Evolutionary conservation across 306 rosid genomes (phyloP).

Genomic region (Calophaca sinica): DNA sequence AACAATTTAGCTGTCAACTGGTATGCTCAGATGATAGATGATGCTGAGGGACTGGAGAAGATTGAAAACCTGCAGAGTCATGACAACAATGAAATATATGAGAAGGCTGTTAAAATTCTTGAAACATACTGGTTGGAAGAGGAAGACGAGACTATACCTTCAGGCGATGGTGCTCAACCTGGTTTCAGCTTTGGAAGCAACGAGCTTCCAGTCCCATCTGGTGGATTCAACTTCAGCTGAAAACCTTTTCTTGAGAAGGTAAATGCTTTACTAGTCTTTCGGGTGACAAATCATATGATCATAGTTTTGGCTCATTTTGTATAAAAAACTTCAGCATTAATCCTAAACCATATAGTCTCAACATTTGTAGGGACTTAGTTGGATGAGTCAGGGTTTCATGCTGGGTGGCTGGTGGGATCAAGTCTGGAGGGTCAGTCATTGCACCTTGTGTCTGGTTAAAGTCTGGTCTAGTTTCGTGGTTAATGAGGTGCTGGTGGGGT

Average conservation of each 20-base stretch:
- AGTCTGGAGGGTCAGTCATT: conserved; percentile 53
- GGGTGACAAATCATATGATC: background rate
- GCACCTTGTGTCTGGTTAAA: conserved; percentile 66
- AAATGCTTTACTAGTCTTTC: conserved; percentile 3
- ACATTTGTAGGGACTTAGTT: conserved; percentile 53
- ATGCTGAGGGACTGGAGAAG: conserved; percentile 82
- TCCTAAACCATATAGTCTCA: conserved; percentile 22
- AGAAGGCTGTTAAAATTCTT: conserved; percentile 82
- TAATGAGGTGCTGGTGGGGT: conserved; percentile 60
- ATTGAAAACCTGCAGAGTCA: conserved; percentile 84
- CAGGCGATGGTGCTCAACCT: conserved; percentile 59
- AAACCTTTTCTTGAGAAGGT: conserved; percentile 45
- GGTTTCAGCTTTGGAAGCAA: conserved; percentile 67
- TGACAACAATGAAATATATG: conserved; percentile 83
- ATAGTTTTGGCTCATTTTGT: conserved; percentile 11
- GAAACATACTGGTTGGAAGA: conserved; percentile 85
- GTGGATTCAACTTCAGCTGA: conserved; percentile 85
- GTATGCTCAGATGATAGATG: conserved; percentile 82
- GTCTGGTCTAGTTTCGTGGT: conserved; percentile 66
- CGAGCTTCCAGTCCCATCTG: conserved; percentile 72
- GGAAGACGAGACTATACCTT: conserved; percentile 65
- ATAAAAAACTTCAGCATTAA: background rate
- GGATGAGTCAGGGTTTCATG: conserved; percentile 44
- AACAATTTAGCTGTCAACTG: conserved; percentile 64
- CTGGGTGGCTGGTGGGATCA: conserved; percentile 54